These are phyloP conservation scores for Clonostachys chloroleuca DNA, from an alignment of 2,329 filamentous ascomycete genomes.

Conservation along the genomic window DNA sequence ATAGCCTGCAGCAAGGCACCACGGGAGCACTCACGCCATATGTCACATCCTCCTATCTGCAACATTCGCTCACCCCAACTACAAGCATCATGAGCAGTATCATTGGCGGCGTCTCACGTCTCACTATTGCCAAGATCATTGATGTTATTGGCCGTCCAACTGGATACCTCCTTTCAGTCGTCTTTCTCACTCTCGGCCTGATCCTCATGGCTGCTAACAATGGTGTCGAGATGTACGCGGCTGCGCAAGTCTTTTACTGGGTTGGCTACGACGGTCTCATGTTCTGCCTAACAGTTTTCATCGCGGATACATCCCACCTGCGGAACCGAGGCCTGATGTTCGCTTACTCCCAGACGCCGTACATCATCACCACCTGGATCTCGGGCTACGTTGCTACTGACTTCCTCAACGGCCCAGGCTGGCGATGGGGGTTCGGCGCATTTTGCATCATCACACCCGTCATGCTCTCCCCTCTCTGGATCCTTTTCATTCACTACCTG, in stretches of 20 bases:
- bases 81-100: conserved; percentile 36
- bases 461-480: conserved; percentile 3
- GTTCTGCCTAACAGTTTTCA: conserved; percentile 56
- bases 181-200: conserved; percentile 29
- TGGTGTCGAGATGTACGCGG: conserved; percentile 31
- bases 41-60: conserved; percentile 28
- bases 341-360: conserved; percentile 20
- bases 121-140: conserved; percentile 23
- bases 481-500: conserved; percentile 41
- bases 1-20: conserved; percentile 31
- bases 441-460: conserved; percentile 44
- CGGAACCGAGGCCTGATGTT: conserved; percentile 20
- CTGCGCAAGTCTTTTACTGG: conserved; percentile 48
- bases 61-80: conserved; percentile 28
- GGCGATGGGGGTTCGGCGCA: conserved; percentile 39
- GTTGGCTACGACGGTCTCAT: conserved; percentile 50
- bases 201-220: conserved; percentile 51
- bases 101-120: conserved; percentile 15
- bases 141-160: conserved; percentile 28
- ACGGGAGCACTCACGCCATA: conserved; percentile 21
- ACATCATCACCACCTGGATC: conserved; percentile 26
- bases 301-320: conserved; percentile 48
- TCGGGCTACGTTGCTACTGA: conserved; percentile 12
- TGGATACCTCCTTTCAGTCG: conserved; percentile 34
- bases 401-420: conserved; percentile 12